These are phyloP conservation scores for Ilyonectria mors-panacis DNA, from an alignment of 2,329 filamentous ascomycete genomes.

Conservation along the genomic window DNA sequence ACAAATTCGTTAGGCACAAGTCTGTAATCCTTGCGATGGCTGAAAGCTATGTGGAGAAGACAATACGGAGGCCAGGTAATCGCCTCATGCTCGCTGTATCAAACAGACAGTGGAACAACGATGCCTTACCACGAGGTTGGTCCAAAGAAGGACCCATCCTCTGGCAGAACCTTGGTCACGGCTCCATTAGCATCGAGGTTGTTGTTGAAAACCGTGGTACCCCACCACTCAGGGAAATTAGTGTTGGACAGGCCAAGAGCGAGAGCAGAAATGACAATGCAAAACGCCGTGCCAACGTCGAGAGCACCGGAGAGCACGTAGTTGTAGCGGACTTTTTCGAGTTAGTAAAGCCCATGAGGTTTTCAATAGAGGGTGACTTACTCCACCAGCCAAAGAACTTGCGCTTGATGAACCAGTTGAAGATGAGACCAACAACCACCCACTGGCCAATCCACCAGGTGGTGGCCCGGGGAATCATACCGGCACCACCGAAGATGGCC, in stretches of 20 bases:
- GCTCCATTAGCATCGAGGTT: slow-evolving; percentile 15
- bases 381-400: slow-evolving; percentile 81
- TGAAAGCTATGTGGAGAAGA: neutral
- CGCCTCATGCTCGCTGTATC: neutral
- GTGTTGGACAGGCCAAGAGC: slow-evolving; percentile 17
- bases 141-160: slow-evolving; percentile 21
- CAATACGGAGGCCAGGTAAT: neutral
- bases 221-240: slow-evolving; percentile 13
- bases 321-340: slow-evolving; percentile 10
- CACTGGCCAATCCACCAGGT: slow-evolving; percentile 77
- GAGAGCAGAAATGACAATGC: slow-evolving; percentile 17
- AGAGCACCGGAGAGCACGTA: slow-evolving; percentile 19
- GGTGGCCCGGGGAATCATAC: slow-evolving; percentile 74
- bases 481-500: slow-evolving; percentile 76
- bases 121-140: slow-evolving; percentile 4
- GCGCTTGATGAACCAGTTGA: slow-evolving; percentile 78
- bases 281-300: slow-evolving; percentile 17
- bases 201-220: slow-evolving; percentile 14
- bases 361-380: slow-evolving; percentile 59
- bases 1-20: no score
- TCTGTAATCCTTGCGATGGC: no score
- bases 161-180: slow-evolving; percentile 12
- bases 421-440: slow-evolving; percentile 76
- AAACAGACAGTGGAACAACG: neutral
- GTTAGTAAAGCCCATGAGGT: neutral